Conservation (phyloP, 73 alveolate species). For the Paramecium caudatum region DNA sequence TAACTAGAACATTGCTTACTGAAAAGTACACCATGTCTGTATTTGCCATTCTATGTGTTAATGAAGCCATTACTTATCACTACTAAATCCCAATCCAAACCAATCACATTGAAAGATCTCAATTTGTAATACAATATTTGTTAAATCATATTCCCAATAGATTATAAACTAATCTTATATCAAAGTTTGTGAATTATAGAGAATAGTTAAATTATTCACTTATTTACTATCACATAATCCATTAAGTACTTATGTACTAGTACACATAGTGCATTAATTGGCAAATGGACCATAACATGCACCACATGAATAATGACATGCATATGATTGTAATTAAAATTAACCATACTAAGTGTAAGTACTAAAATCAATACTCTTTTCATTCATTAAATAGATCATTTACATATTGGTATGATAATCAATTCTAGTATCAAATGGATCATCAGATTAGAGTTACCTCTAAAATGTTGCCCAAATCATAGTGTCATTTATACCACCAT, state of each 20-base stretch:
- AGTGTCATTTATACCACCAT: neutral
- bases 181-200: neutral
- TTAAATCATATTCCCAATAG: slow-evolving; percentile 28
- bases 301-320: slow-evolving; percentile 60
- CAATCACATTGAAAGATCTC: slow-evolving; percentile 35
- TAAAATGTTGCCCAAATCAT: neutral
- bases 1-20: neutral
- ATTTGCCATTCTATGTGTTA: neutral
- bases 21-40: slow-evolving; percentile 39
- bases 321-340: neutral
- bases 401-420: neutral
- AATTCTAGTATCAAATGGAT: slow-evolving; percentile 22
- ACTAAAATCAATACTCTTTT: neutral
- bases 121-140: neutral
- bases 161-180: slow-evolving; percentile 8
- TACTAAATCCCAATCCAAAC: slow-evolving; percentile 62
- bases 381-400: slow-evolving; percentile 2
- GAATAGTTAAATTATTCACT: neutral
- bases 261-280: slow-evolving; percentile 12
- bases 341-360: slow-evolving; percentile 39
- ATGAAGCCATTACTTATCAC: neutral
- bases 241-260: neutral
- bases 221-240: neutral
- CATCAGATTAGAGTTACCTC: neutral
- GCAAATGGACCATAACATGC: slow-evolving; percentile 61